These are phyloP conservation scores for Comarum palustre DNA, from an alignment of 306 rosid species.

Conservation along the genomic window DNA sequence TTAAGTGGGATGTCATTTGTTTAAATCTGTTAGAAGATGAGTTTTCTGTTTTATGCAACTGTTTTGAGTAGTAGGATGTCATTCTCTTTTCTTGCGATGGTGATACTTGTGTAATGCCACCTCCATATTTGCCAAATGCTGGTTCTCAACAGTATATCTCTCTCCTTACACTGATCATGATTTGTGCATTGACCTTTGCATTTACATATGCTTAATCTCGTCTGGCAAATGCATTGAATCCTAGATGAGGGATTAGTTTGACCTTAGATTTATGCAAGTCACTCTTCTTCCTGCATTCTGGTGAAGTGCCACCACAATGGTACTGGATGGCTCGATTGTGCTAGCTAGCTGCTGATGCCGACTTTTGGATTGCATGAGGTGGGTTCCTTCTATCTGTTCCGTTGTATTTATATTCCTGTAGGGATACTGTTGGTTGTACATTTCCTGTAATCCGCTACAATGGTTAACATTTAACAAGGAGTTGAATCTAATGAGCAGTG, in stretches of 20 bases:
- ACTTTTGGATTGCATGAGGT: slow-evolving; percentile 12
- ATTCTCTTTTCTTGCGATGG: slow-evolving; percentile 96
- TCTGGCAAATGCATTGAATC: not conserved
- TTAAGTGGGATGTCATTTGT: no score
- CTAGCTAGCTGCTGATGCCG: not conserved
- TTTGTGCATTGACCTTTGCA: slow-evolving; percentile 37
- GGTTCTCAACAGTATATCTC: slow-evolving; percentile 41
- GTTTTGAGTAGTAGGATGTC: no score
- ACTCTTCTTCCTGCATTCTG: slow-evolving; percentile 21
- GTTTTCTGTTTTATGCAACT: no score
- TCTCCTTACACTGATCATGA: slow-evolving; percentile 33
- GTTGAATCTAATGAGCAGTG: not conserved
- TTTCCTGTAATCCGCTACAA: slow-evolving; percentile 19
- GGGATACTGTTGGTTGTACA: slow-evolving; percentile 18
- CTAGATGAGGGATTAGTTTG: slow-evolving; percentile 22
- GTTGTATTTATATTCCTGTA: slow-evolving; percentile 12
- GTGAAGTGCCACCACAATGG: slow-evolving; percentile 17
- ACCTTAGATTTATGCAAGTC: slow-evolving; percentile 18
- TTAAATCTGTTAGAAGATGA: no score
- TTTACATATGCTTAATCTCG: slow-evolving; percentile 30
- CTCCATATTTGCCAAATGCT: slow-evolving; percentile 66
- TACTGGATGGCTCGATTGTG: slow-evolving; percentile 9
- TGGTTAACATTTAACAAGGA: slow-evolving; percentile 5
- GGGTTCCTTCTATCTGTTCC: slow-evolving; percentile 21
- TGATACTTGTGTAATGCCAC: slow-evolving; percentile 90